phyloP scores from a whole-genome alignment of 345 rosid genomes.

The Heritiera littoralis region DNA sequence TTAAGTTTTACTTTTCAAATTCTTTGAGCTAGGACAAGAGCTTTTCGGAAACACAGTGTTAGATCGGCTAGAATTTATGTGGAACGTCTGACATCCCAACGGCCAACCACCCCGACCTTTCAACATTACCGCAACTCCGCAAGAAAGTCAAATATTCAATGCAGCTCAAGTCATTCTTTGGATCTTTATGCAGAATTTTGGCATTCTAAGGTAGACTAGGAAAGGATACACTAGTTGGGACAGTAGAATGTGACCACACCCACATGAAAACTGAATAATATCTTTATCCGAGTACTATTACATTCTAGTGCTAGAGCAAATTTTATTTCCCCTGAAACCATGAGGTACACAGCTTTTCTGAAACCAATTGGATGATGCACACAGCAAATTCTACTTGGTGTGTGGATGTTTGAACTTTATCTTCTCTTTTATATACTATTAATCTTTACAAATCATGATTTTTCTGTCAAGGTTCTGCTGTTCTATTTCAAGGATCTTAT shows the following conservation, averaged over 20 bases:
- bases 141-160: background rate
- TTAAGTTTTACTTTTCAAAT: background rate
- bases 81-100: background rate
- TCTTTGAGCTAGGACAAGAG: background rate
- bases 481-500: no score
- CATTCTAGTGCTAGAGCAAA: background rate
- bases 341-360: no score
- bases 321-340: background rate
- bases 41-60: background rate
- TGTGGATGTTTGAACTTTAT: no score
- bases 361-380: no score
- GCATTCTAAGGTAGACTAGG: background rate
- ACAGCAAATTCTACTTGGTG: no score
- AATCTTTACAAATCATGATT: no score
- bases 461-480: no score
- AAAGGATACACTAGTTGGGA: no score
- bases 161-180: background rate
- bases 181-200: slow-evolving; percentile 2
- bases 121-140: background rate
- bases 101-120: background rate
- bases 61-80: background rate
- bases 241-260: background rate
- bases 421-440: no score
- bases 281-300: background rate
- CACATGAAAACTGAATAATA: background rate